Conservation (phyloP, 495 filamentous ascomycete species). For the Ascobolus immersus region DNA sequence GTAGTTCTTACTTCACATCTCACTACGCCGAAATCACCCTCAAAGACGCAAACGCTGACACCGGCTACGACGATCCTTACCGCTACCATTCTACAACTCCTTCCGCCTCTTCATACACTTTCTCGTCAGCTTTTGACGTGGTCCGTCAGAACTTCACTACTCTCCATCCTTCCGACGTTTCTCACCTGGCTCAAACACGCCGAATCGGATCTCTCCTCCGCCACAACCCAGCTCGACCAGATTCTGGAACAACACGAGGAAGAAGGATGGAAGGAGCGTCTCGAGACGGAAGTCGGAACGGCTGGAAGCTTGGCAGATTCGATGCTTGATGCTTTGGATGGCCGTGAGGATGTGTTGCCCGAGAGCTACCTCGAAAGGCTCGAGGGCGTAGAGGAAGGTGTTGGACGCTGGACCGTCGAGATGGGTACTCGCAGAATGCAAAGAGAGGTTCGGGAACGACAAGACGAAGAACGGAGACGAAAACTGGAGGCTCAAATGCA, state of each 20-base stretch:
- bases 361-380: conserved; percentile 69
- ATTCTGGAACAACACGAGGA: no score
- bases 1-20: conserved; percentile 37
- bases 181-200: conserved; percentile 38
- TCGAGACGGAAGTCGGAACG: conserved; percentile 42
- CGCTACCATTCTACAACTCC: conserved; percentile 57
- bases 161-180: conserved; percentile 43
- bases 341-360: conserved; percentile 54
- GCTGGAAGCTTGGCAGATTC: conserved; percentile 51
- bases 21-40: conserved; percentile 33
- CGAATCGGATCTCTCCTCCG: no score
- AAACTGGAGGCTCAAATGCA: neutral
- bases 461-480: conserved; percentile 6
- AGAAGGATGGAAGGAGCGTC: conserved; percentile 31
- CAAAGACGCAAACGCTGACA: conserved; percentile 28
- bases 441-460: conserved; percentile 10
- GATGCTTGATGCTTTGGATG: conserved; percentile 67
- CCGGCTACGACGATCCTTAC: conserved; percentile 65
- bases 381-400: conserved; percentile 56
- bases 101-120: conserved; percentile 57
- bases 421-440: no score
- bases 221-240: no score
- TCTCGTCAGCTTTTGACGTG: conserved; percentile 44
- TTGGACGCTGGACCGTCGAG: conserved; percentile 40
- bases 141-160: conserved; percentile 46